Base-by-base conservation (phyloP, 2,329 filamentous ascomycete species). In the Ophiostoma novo-ulmi region DNA sequence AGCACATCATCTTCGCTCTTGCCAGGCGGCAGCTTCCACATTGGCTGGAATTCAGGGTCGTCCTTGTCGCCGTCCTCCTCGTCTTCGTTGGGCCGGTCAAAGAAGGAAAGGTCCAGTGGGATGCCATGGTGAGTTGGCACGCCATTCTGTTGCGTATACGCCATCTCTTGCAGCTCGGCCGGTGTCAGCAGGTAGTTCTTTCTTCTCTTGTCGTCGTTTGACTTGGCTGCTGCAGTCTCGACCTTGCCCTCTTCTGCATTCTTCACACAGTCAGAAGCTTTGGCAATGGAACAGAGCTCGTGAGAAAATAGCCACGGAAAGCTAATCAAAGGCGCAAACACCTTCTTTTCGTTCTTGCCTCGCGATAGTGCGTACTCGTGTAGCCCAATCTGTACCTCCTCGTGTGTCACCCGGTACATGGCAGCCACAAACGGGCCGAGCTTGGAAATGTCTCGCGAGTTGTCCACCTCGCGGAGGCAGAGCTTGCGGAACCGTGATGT, bases 291-390 rank as follows among this genome's bases (percentile, higher is more conserved):
- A 1, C 90, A 89, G 4, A 97, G 82, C 72, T 93, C 86, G 64
- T 85, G 84, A 14, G 88, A 84, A 74, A 98, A 97, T 1, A 98
- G 82, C 95, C 95, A 99, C 0, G 95, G 94, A 75, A 97, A 98
- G 72, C 90, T 95, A 75, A 97, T 95, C 10, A 98, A 82, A 0
- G 95, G 94, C 84, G 93, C 90, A 1, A 81, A 80, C 10, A 82
- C 82, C 1, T 82, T 76, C 13, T 79, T 80, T 26, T 48, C 44
- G 13, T 55, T 64, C 5, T 65, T 13, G 11, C 41, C 52, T 8
- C 63, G 36, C 20, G 63, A 39, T 7, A 52, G 35, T 75, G 71
- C 1, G 80, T 81, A 76, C 74, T 88, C 85, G 26, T 81, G 78
- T 5, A 90, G 78, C 0, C 89, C 89, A 38, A 83, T 80, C 20